Conservation (phyloP, 1,284 basidiomycete species). For the Malassezia nana region DNA sequence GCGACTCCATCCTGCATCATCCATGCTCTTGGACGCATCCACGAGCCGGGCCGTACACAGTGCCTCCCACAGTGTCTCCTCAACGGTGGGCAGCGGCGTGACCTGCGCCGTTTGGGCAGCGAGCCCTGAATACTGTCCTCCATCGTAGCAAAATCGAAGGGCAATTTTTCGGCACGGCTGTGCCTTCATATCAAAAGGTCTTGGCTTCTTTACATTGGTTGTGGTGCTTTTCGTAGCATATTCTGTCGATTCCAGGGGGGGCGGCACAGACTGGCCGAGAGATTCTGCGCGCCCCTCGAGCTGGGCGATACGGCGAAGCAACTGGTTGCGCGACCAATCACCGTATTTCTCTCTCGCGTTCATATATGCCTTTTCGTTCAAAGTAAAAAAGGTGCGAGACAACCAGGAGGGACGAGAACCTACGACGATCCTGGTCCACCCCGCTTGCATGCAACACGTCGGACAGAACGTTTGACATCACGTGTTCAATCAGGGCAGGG, state of each 20-base stretch:
- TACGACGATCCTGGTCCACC: neutral
- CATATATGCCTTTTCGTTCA: conserved; percentile 17
- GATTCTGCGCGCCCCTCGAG: conserved; percentile 22
- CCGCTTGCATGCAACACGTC: neutral
- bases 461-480: neutral
- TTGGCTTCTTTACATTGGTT: conserved; percentile 6
- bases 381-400: neutral
- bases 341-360: conserved; percentile 23
- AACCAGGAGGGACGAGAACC: neutral
- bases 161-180: conserved; percentile 76
- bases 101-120: conserved; percentile 54
- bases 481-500: neutral
- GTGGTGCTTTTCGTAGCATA: neutral
- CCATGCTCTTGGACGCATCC: conserved; percentile 31
- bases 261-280: conserved; percentile 4
- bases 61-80: conserved; percentile 73
- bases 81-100: conserved; percentile 70
- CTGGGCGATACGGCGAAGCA: conserved; percentile 30
- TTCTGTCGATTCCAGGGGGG: neutral
- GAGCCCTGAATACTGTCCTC: conserved; percentile 81
- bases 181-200: conserved; percentile 58
- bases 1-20: conserved; percentile 69
- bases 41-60: conserved; percentile 39
- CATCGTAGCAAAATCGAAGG: conserved; percentile 80
- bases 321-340: conserved; percentile 24